Conservation (phyloP, 352 stramenopile genomes). For the Blastocystis sp. region DNA sequence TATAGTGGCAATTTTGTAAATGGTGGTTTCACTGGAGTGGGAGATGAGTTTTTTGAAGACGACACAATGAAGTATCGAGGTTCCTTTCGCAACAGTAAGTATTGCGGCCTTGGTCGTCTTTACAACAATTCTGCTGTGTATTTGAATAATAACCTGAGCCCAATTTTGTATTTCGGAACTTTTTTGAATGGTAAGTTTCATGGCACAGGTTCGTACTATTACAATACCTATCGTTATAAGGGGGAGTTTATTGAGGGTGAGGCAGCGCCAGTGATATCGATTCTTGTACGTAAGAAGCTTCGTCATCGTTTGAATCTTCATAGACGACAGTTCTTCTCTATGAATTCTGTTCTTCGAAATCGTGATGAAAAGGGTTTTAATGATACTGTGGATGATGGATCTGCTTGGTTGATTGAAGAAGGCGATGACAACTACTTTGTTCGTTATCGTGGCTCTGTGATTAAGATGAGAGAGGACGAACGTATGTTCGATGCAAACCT, state of each 20-base stretch:
- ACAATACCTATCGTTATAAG: neutral
- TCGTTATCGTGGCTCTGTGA: neutral
- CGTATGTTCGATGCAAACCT: neutral
- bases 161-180: neutral
- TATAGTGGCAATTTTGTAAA: neutral
- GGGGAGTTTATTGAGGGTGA: neutral
- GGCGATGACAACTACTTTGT: neutral
- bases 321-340: neutral
- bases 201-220: neutral
- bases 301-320: neutral
- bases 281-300: neutral
- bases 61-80: neutral
- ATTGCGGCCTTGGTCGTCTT: neutral
- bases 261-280: neutral
- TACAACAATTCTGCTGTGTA: neutral
- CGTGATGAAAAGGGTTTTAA: neutral
- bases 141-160: neutral
- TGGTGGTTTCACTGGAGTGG: neutral
- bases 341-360: neutral
- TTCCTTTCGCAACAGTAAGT: neutral
- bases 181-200: neutral
- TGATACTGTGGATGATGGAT: neutral
- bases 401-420: neutral
- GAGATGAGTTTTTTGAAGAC: neutral
- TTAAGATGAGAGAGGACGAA: neutral